Conservation (phyloP, 23 red algal species). For the Gracilaria gracilis region DNA sequence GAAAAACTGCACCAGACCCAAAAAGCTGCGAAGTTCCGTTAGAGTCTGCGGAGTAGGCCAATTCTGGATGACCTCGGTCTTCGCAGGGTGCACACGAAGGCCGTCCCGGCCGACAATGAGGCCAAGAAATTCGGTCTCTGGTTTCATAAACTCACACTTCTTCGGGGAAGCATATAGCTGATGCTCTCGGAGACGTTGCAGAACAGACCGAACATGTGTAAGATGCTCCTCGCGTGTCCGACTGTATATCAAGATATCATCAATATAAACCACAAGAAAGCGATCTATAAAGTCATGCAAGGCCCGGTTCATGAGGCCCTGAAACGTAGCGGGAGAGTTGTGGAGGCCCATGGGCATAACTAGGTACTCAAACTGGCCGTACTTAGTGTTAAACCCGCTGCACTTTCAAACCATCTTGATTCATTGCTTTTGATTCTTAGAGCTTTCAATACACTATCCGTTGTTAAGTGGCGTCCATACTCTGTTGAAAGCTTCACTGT, state of each 20-base stretch:
- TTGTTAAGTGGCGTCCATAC: background rate
- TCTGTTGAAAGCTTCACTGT: background rate
- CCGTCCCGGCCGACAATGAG: slow-evolving; percentile 3
- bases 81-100: background rate
- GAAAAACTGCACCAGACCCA: slow-evolving; percentile 22
- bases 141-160: slow-evolving; percentile 30
- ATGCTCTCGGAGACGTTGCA: background rate
- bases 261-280: slow-evolving; percentile 36
- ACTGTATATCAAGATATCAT: slow-evolving; percentile 41
- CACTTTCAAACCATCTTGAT: too few species aligned
- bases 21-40: slow-evolving; percentile 1
- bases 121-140: slow-evolving; percentile 20
- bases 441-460: too few species aligned
- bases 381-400: background rate
- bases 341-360: slow-evolving; percentile 40
- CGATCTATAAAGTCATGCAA: slow-evolving; percentile 26
- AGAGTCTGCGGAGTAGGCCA: slow-evolving; percentile 1
- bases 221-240: background rate
- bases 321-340: slow-evolving; percentile 16
- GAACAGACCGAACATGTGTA: slow-evolving; percentile 4
- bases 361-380: slow-evolving; percentile 50
- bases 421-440: too few species aligned
- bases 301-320: slow-evolving; percentile 23
- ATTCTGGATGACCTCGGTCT: slow-evolving; percentile 15
- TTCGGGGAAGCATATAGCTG: slow-evolving; percentile 19